Conservation (phyloP, 192 early-diverging fungal genomes). For the Geosiphon pyriformis region DNA sequence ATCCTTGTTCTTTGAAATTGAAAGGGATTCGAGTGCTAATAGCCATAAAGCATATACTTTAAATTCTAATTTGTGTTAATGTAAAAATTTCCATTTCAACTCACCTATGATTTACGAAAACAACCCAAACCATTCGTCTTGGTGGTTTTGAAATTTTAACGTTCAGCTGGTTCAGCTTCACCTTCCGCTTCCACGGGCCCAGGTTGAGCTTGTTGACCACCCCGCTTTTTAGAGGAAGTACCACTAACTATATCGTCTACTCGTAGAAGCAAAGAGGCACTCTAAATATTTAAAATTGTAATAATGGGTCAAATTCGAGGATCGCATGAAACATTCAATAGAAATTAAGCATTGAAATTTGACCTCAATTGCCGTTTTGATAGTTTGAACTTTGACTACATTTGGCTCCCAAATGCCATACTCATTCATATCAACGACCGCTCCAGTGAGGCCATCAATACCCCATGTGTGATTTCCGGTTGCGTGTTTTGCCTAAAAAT, state of each 20-base stretch:
- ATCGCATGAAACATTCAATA: background rate
- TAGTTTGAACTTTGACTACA: constrained; percentile 99
- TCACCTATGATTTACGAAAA: too few species aligned
- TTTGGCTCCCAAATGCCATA: constrained; percentile 99
- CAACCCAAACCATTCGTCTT: too few species aligned
- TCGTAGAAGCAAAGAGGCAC: constrained; percentile 72
- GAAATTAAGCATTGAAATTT: constrained; percentile 14
- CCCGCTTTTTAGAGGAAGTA: constrained; percentile 58
- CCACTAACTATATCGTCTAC: constrained; percentile 98
- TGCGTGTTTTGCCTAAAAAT: constrained; percentile 79
- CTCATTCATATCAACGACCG: constrained; percentile 92
- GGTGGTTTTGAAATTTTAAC: too few species aligned
- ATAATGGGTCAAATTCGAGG: background rate
- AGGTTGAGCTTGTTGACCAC: constrained; percentile 36
- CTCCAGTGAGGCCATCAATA: constrained; percentile 89
- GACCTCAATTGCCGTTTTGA: constrained; percentile 98
- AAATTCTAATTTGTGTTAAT: too few species aligned
- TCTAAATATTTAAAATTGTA: constrained; percentile 33
- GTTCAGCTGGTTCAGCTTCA: constrained; percentile 18
- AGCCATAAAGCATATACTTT: too few species aligned
- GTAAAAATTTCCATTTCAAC: too few species aligned
- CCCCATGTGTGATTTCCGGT: constrained; percentile 85
- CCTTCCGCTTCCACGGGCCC: constrained; percentile 37
- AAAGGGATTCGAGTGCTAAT: too few species aligned
- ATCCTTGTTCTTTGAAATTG: too few species aligned